phyloP scores from a whole-genome alignment of 805 yeast species.

The Myxozyma neotropica region DNA sequence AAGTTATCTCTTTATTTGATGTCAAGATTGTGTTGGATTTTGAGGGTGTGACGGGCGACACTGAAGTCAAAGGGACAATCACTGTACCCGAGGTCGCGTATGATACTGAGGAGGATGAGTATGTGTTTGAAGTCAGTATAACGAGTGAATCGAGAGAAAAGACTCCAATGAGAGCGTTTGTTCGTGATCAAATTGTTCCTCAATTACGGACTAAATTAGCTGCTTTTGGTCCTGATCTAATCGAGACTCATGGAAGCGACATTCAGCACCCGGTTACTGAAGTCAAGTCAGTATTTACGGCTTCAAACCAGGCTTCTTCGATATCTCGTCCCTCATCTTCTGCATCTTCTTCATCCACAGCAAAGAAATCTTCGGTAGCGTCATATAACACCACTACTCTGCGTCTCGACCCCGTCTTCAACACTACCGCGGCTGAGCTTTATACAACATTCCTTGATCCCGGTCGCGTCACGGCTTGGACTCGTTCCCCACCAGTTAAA shows the following conservation, averaged over 20 bases:
- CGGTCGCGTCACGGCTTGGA: conserved; percentile 85
- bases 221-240: conserved; percentile 76
- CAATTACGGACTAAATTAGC: conserved; percentile 61
- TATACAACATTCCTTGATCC: conserved; percentile 77
- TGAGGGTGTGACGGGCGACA: conserved; percentile 50
- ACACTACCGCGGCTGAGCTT: conserved; percentile 84
- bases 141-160: conserved; percentile 53
- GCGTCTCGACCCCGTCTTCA: conserved; percentile 76
- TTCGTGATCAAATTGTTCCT: conserved; percentile 67
- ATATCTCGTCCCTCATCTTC: conserved; percentile 26
- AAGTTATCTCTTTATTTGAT: conserved; percentile 89
- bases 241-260: conserved; percentile 74
- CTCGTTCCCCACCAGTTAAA: conserved; percentile 64
- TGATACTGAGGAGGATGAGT: conserved; percentile 83
- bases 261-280: conserved; percentile 79
- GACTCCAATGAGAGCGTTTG: conserved; percentile 52
- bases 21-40: conserved; percentile 66
- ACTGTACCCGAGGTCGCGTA: conserved; percentile 91
- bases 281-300: conserved; percentile 59
- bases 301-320: conserved; percentile 43
- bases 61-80: conserved; percentile 66
- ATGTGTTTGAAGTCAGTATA: conserved; percentile 77
- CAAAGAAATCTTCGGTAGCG: conserved; percentile 28
- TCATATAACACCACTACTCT: conserved; percentile 81
- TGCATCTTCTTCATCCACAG: conserved; percentile 11